Evolutionary conservation across 805 yeast genomes (phyloP), one percentile per base, ranked within the genome.

Genomic region (Metschnikowia cerradonensis): DNA sequence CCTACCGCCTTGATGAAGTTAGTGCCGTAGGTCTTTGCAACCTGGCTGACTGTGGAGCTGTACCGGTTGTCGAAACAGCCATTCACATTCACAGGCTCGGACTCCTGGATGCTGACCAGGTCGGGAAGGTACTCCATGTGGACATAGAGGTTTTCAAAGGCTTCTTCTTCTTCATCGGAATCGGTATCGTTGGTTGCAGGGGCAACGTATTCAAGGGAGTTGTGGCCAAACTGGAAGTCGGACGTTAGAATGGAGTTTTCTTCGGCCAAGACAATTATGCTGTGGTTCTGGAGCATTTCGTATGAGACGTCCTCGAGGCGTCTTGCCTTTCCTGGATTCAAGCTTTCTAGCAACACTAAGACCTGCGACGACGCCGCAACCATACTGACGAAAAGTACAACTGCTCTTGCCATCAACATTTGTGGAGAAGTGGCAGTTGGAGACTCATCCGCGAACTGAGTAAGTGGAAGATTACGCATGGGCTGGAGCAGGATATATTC

Each of bases 51-150:
- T 2, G 60, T 55, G n/a, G 54, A 55, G 19, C 56, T 52, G 14
- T 30, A 34, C 6, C 47, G 39, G 32, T 57, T 57, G 40, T 55
- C 59, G 8, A 56, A 45, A 34, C 60, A 57, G 2, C 55, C 58
- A 4, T 51, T 50, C 1, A 56, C 22, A 35, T 23, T 34, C 8
- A 20, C 38, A 6, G 45, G 34, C n/a, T 33, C 38, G 10, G 45
- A 33, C 20, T 22, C 37, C 3, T 42, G 8, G 14, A 20, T 34
- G n/a, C 19, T 42, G 19, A 42, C n/a, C 45, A 4, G 32, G 22
- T 42, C 38, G 13, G 45, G 45, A 42, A 42, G 34, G 31, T n/a
- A 42, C 20, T 33, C 45, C 37, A 42, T 22, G 38, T 32, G 45
- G 30, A 34, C 20, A 20, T 20, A 42, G 32, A 45, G 15, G n/a